phyloP scores from a whole-genome alignment of 2,329 filamentous ascomycete genomes.

The Onygenales sp. region DNA sequence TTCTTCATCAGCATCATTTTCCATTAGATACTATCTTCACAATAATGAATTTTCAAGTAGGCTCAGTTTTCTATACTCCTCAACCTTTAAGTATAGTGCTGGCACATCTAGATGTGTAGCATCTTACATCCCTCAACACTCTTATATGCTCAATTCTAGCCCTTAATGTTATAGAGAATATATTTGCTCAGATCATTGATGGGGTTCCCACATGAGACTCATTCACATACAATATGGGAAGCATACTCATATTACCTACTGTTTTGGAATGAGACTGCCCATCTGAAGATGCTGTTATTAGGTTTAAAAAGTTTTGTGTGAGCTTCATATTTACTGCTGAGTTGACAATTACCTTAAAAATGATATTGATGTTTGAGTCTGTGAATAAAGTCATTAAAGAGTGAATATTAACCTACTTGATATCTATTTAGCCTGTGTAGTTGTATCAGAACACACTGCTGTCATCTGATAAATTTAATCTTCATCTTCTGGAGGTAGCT shows the following conservation, averaged over 20 bases:
- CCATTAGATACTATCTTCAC: not conserved
- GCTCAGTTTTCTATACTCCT: not conserved
- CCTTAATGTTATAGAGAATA: not conserved
- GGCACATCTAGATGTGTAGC: not conserved
- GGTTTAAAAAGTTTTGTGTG: not conserved
- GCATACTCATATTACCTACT: not conserved
- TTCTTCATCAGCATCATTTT: not conserved
- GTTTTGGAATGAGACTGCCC: not conserved
- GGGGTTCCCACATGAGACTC: not conserved
- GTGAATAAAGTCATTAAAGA: not conserved
- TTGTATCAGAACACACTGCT: conserved; percentile 2
- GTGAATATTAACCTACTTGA: not conserved
- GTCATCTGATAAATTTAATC: not conserved
- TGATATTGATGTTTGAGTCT: not conserved
- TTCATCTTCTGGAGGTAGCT: conserved; percentile 3
- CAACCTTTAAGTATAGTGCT: not conserved
- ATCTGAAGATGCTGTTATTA: not conserved
- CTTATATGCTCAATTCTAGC: not conserved
- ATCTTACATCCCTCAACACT: not conserved
- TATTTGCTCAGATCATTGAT: conserved; percentile 5
- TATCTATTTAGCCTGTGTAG: not conserved
- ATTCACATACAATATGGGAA: not conserved
- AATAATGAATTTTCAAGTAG: not conserved
- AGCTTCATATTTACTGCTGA: not conserved
- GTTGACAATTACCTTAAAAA: not conserved